Conservation (phyloP, 352 stramenopile species). For the Phytopythium kandeliae region DNA sequence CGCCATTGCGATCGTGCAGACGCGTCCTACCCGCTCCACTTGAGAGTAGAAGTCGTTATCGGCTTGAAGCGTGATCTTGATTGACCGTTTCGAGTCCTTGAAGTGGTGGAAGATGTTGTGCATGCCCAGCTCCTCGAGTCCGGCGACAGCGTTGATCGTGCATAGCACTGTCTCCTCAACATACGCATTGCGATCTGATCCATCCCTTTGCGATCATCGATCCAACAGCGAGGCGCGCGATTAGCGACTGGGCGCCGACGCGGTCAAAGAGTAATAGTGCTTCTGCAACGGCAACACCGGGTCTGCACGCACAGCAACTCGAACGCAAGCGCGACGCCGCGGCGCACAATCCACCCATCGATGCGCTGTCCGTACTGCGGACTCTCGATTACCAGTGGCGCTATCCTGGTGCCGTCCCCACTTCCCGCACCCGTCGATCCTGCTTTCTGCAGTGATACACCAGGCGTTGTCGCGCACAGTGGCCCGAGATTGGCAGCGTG, state of each 20-base stretch:
- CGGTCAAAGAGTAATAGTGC: too few species aligned
- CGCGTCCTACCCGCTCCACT: constrained; percentile 47
- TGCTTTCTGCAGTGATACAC: background rate
- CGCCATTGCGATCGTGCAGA: too few species aligned
- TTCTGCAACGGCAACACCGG: too few species aligned
- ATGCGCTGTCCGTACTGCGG: constrained; percentile 86
- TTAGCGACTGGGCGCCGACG: background rate
- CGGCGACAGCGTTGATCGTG: constrained; percentile 50
- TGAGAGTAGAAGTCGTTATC: constrained; percentile 99
- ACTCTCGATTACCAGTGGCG: constrained; percentile 70
- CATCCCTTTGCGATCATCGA: constrained; percentile 13
- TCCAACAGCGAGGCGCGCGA: background rate
- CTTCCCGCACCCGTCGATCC: background rate
- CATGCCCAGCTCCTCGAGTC: constrained; percentile 21
- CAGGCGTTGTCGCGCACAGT: background rate
- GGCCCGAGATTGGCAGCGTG: too few species aligned
- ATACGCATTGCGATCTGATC: constrained; percentile 77
- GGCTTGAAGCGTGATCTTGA: constrained; percentile 85
- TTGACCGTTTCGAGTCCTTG: constrained; percentile 6
- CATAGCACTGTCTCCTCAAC: constrained; percentile 89
- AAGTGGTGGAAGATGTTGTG: constrained; percentile 21
- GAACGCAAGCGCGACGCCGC: constrained; percentile 18
- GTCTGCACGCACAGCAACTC: constrained; percentile 23
- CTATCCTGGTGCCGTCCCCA: background rate
- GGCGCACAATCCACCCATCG: constrained; percentile 23